Evolutionary conservation across 1,139 yeast species (phyloP).

Genomic region (Nakaseomyces glabratus): DNA sequence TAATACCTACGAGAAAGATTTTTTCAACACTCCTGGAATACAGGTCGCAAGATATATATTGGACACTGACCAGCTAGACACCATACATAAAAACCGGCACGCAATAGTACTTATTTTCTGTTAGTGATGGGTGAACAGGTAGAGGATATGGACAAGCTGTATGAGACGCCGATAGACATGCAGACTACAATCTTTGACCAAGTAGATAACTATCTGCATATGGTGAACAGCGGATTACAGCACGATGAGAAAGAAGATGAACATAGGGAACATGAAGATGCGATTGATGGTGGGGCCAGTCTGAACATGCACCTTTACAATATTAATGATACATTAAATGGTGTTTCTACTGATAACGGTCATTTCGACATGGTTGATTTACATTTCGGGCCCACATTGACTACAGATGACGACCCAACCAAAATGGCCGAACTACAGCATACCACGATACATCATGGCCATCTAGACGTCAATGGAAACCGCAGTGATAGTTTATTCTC

Average conservation of each 20-base stretch:
- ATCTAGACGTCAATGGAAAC: not conserved
- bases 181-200: constrained; percentile 5
- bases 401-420: not conserved
- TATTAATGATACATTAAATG: too few species aligned
- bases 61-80: too few species aligned
- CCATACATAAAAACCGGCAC: too few species aligned
- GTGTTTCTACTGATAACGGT: not conserved
- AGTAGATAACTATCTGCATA: constrained; percentile 5
- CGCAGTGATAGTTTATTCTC: not conserved
- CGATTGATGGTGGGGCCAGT: too few species aligned
- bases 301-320: too few species aligned
- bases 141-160: constrained; percentile 6
- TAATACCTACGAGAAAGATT: too few species aligned
- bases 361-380: not conserved
- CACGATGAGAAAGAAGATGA: constrained; percentile 2
- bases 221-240: constrained; percentile 5
- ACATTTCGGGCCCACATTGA: not conserved
- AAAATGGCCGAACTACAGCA: not conserved
- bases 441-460: not conserved
- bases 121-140: too few species aligned
- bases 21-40: too few species aligned
- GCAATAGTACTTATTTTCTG: too few species aligned
- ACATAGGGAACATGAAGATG: too few species aligned
- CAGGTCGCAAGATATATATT: too few species aligned
- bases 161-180: constrained; percentile 3